Evolutionary conservation across 1,284 basidiomycete genomes (phyloP).

Genomic region (Pseudozyma flocculosa): DNA sequence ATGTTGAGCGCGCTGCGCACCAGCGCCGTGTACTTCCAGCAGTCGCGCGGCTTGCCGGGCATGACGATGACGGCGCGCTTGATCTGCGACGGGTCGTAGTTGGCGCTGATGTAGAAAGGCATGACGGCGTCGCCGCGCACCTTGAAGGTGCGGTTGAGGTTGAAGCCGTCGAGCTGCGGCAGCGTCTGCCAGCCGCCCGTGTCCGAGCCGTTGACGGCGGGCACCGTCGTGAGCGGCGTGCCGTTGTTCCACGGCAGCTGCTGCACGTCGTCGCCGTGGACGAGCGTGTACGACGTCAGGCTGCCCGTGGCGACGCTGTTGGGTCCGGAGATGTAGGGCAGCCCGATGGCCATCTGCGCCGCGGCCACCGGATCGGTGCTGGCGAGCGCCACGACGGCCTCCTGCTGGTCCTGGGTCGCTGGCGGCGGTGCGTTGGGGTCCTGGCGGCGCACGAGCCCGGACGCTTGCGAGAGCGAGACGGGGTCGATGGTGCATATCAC

Average conservation of each 20-base stretch:
- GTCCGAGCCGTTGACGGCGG: slow-evolving; percentile 24
- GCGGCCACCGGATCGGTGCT: slow-evolving; percentile 43
- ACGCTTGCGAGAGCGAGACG: too few species aligned
- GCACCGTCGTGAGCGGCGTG: slow-evolving; percentile 22
- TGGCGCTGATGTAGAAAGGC: slow-evolving; percentile 43
- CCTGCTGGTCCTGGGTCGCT: slow-evolving; percentile 6
- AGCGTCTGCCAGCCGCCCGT: slow-evolving; percentile 60
- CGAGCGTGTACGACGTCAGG: slow-evolving; percentile 18
- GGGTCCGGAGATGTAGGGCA: slow-evolving; percentile 22
- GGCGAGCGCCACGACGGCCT: slow-evolving; percentile 23
- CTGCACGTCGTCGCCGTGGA: slow-evolving; percentile 4
- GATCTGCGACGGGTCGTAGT: slow-evolving; percentile 34
- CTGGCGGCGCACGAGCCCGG: background rate
- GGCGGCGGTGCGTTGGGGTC: background rate
- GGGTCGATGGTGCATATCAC: too few species aligned
- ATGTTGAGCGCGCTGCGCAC: slow-evolving; percentile 41
- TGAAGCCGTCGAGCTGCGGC: slow-evolving; percentile 36
- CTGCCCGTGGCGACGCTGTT: slow-evolving; percentile 16
- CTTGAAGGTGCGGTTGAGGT: slow-evolving; percentile 40
- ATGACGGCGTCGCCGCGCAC: slow-evolving; percentile 18
- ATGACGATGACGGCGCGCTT: slow-evolving; percentile 49
- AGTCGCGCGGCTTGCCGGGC: slow-evolving; percentile 54
- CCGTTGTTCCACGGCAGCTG: slow-evolving; percentile 38
- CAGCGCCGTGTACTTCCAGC: slow-evolving; percentile 50
- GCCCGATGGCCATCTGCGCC: slow-evolving; percentile 30